phyloP scores from a whole-genome alignment of 345 rosid genomes.

The Hibiscus syriacus region DNA sequence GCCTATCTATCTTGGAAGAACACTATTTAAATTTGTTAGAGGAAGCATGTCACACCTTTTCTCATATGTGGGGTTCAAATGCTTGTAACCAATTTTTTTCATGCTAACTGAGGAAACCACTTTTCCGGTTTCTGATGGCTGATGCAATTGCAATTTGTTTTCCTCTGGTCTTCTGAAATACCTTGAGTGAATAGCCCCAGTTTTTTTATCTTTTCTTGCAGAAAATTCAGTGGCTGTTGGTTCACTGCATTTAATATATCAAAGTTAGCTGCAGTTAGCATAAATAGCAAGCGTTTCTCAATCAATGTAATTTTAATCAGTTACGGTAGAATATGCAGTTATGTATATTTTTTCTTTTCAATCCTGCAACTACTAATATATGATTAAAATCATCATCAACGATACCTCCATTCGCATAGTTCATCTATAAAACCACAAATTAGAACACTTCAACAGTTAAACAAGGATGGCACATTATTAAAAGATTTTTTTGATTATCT shows the following conservation, averaged over 20 bases:
- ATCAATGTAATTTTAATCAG: not conserved
- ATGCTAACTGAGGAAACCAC: conserved; percentile 22
- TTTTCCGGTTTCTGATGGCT: conserved; percentile 20
- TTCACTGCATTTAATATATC: conserved; percentile 20
- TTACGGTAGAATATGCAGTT: not conserved
- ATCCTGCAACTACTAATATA: not conserved
- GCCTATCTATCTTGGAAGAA: not conserved
- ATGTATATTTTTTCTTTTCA: not conserved
- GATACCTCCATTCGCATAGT: not conserved
- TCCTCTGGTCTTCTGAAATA: conserved; percentile 28
- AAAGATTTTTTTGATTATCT: conserved; percentile 12
- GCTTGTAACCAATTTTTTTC: conserved; percentile 20
- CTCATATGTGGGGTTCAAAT: conserved; percentile 14
- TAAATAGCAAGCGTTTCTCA: not conserved
- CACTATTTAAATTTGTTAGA: not conserved
- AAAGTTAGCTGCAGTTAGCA: conserved; percentile 5
- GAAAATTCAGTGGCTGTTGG: conserved; percentile 15
- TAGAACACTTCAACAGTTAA: not conserved
- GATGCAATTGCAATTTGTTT: conserved; percentile 20
- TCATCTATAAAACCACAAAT: conserved; percentile 3
- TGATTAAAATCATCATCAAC: not conserved
- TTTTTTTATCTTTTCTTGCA: conserved; percentile 25
- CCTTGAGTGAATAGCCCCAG: conserved; percentile 30
- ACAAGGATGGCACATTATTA: not conserved
- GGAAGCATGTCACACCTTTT: conserved; percentile 18